Conservation (phyloP, 176 grass and related monocot genomes). For the Sorghum bicolor region DNA sequence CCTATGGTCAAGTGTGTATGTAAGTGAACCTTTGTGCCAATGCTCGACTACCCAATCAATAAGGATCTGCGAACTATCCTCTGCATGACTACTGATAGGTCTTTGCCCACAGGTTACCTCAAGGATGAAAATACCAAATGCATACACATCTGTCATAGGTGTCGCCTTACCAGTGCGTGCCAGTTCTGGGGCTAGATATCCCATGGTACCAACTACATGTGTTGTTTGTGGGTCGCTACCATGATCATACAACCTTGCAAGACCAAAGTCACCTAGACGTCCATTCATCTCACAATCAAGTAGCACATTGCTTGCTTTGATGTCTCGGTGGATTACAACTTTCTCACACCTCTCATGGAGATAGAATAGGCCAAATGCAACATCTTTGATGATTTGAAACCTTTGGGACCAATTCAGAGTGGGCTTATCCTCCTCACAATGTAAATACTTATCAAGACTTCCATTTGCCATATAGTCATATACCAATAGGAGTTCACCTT, state of each 20-base stretch:
- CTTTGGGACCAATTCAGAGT: not conserved
- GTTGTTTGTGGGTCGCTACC: conserved; percentile 5
- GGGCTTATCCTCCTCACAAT: not conserved
- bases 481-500: conserved; percentile 15
- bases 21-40: not conserved
- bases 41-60: conserved; percentile 4
- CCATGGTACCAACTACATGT: conserved; percentile 22
- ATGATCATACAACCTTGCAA: conserved; percentile 27
- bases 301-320: conserved; percentile 66
- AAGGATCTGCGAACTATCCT: not conserved
- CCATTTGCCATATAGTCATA: conserved; percentile 1
- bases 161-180: conserved; percentile 22
- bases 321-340: not conserved
- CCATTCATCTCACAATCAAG: conserved; percentile 49
- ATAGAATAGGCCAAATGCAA: conserved; percentile 19
- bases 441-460: conserved; percentile 19
- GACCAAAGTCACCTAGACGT: conserved; percentile 21
- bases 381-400: not conserved
- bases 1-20: not conserved
- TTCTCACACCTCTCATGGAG: conserved; percentile 25
- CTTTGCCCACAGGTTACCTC: conserved; percentile 16
- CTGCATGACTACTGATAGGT: not conserved
- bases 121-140: conserved; percentile 4
- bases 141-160: conserved; percentile 21
- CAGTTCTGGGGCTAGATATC: conserved; percentile 24